A percentile compares a stretch with the other conserved stretches of the same genome.
Evolutionary conservation across 2,329 filamentous ascomycete genomes (phyloP).

Genomic region (Aureobasidium sp.): DNA sequence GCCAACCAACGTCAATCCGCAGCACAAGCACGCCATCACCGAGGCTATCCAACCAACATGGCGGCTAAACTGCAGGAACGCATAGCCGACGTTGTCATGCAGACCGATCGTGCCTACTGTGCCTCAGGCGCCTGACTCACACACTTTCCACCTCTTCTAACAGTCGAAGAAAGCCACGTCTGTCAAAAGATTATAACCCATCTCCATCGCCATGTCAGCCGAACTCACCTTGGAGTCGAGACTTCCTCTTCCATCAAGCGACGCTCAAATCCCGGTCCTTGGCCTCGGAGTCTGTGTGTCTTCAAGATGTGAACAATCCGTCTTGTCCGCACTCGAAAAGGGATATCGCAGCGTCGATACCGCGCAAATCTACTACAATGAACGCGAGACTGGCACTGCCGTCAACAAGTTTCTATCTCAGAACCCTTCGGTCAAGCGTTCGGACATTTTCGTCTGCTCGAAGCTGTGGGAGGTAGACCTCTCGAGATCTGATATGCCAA

Average conservation of each 20-base stretch:
- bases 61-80: background rate
- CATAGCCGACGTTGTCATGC: background rate
- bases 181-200: background rate
- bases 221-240: background rate
- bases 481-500: constrained; percentile 15
- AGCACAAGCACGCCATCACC: constrained; percentile 4
- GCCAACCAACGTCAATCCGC: constrained; percentile 4
- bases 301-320: constrained; percentile 45
- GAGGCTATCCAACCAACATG: background rate
- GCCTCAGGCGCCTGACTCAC: background rate
- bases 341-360: constrained; percentile 56
- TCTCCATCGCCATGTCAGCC: background rate
- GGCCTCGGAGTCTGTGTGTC: constrained; percentile 63
- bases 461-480: constrained; percentile 15
- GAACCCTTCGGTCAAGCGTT: constrained; percentile 5
- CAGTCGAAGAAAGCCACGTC: background rate
- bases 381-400: constrained; percentile 27
- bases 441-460: constrained; percentile 13
- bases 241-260: constrained; percentile 37
- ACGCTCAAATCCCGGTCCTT: constrained; percentile 49
- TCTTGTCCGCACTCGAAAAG: constrained; percentile 42
- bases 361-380: constrained; percentile 60
- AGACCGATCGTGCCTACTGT: background rate
- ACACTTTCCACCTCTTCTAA: background rate
- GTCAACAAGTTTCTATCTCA: constrained; percentile 9